Percentiles rank a stretch among this genome's conserved stretches.
Conservation (phyloP, 306 rosid genomes). For the Inga oerstediana region DNA sequence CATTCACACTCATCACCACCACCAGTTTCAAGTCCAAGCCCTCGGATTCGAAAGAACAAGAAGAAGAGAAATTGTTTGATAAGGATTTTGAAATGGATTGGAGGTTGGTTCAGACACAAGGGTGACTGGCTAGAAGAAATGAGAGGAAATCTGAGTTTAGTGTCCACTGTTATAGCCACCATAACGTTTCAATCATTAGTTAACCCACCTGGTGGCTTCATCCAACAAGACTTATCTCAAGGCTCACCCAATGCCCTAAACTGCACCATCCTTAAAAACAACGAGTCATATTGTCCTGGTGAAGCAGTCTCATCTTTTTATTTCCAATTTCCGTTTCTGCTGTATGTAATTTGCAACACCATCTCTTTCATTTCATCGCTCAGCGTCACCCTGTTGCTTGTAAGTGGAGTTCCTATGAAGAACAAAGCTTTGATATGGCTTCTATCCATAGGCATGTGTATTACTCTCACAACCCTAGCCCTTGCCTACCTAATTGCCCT, state of each 20-base stretch:
- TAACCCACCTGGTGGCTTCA: background rate
- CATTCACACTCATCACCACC: background rate
- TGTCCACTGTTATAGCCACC: background rate
- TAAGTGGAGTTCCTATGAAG: background rate
- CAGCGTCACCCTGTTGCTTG: background rate
- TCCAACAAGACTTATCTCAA: slow-evolving; percentile 4
- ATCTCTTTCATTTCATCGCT: background rate
- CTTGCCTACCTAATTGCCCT: background rate
- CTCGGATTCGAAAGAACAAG: background rate
- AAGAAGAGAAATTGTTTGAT: background rate
- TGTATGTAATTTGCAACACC: background rate
- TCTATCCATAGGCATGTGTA: background rate
- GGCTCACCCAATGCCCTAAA: background rate
- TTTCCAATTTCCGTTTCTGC: background rate
- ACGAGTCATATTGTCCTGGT: background rate
- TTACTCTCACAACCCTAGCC: background rate
- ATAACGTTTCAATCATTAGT: background rate
- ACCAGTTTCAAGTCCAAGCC: background rate
- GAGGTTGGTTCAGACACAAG: background rate
- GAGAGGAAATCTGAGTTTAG: slow-evolving; percentile 2
- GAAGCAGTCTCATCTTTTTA: background rate
- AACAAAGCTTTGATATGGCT: background rate
- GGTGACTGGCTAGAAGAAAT: background rate
- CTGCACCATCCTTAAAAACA: background rate
- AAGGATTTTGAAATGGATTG: background rate